Conservation (phyloP, 257 asterid genomes). For the Avicennia marina region DNA sequence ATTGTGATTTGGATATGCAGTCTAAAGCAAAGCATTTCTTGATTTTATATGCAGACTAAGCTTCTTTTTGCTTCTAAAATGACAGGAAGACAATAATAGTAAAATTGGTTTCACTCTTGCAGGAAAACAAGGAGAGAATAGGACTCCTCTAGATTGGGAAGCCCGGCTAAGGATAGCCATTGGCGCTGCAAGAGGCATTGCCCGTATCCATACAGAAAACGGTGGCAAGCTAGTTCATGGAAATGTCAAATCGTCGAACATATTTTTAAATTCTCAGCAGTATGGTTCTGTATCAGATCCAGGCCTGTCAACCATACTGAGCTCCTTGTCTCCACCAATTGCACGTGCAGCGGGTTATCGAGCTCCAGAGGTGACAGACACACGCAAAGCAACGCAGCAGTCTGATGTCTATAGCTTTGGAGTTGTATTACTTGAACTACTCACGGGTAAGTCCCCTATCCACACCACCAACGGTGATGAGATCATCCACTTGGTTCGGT, state of each 20-base stretch:
- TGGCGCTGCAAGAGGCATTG: constrained; percentile 79
- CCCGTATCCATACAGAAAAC: constrained; percentile 64
- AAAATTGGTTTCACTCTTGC: constrained; percentile 14
- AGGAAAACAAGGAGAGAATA: constrained; percentile 55
- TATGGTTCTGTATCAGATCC: constrained; percentile 74
- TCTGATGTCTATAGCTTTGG: constrained; percentile 89
- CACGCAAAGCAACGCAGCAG: constrained; percentile 62
- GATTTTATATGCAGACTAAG: too few relatives aligned
- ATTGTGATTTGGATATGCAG: too few relatives aligned
- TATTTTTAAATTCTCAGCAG: constrained; percentile 54
- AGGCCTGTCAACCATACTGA: constrained; percentile 67
- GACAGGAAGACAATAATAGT: too few relatives aligned
- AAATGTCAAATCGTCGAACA: constrained; percentile 69
- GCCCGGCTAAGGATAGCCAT: constrained; percentile 62
- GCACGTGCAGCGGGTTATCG: constrained; percentile 92
- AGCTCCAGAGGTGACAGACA: constrained; percentile 78
- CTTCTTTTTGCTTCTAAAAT: too few relatives aligned
- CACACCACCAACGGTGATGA: constrained; percentile 69
- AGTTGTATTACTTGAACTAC: constrained; percentile 67
- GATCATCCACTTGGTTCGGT: constrained; percentile 59
- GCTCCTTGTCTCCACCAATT: constrained; percentile 59
- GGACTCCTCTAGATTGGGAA: constrained; percentile 65
- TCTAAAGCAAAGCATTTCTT: too few relatives aligned
- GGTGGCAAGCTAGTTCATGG: constrained; percentile 81
- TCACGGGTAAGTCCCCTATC: constrained; percentile 75